Evolutionary conservation across 768 basidiomycete genomes (phyloP).

Genomic region (Terana coerulea): DNA sequence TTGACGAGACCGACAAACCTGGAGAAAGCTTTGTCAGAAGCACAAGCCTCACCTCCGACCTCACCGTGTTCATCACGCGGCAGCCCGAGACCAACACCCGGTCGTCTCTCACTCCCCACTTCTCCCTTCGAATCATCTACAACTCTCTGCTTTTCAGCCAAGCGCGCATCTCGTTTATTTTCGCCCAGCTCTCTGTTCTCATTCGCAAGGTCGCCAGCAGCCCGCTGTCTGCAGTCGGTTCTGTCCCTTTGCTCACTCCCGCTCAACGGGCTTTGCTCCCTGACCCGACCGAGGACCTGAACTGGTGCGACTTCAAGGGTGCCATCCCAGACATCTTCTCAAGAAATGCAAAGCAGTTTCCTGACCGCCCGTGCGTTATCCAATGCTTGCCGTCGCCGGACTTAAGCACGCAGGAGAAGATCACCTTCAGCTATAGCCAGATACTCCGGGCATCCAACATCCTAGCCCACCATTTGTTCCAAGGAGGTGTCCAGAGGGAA

Average conservation of each 20-base stretch:
- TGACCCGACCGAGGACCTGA: constrained; percentile 79
- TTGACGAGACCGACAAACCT: constrained; percentile 81
- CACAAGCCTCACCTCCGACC: constrained; percentile 85
- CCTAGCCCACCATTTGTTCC: constrained; percentile 84
- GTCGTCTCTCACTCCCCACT: constrained; percentile 64
- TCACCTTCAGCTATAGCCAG: constrained; percentile 70
- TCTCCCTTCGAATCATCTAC: constrained; percentile 84
- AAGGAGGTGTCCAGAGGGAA: constrained; percentile 82
- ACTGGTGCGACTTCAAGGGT: constrained; percentile 98
- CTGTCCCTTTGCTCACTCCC: constrained; percentile 75
- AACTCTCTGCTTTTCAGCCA: constrained; percentile 92
- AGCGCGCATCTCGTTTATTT: constrained; percentile 67
- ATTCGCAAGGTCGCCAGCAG: constrained; percentile 67
- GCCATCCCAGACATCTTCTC: constrained; percentile 96
- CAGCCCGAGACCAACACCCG: constrained; percentile 65
- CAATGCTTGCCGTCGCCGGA: constrained; percentile 56
- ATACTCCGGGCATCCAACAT: constrained; percentile 86
- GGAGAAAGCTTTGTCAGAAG: constrained; percentile 72
- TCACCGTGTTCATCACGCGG: constrained; percentile 84
- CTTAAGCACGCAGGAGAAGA: constrained; percentile 44
- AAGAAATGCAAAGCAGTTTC: constrained; percentile 72
- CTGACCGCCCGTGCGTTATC: constrained; percentile 85
- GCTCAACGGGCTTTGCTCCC: constrained; percentile 70
- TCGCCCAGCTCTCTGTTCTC: constrained; percentile 82
- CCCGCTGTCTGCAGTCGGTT: constrained; percentile 69